These are phyloP conservation scores for Sonneratia caseolaris DNA, from an alignment of 345 rosid species.

Conservation along the genomic window DNA sequence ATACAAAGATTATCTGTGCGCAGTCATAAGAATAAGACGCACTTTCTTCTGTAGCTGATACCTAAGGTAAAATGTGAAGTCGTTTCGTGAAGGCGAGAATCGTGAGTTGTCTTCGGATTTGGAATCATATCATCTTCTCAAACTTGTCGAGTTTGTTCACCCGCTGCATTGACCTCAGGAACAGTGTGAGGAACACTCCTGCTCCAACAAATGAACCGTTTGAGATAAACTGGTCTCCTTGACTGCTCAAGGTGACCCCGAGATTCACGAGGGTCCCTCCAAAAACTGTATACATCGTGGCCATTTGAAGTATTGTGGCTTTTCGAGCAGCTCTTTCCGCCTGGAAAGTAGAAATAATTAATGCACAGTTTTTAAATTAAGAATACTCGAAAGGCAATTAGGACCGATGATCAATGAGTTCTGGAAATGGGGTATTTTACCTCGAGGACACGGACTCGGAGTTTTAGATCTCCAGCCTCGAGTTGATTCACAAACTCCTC, in stretches of 20 bases:
- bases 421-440: constrained; percentile 20
- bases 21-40: background rate
- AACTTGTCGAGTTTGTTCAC: constrained; percentile 73
- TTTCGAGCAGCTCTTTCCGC: constrained; percentile 87
- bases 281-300: constrained; percentile 70
- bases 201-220: constrained; percentile 76
- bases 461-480: constrained; percentile 85
- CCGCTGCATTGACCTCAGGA: constrained; percentile 71
- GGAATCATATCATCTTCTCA: constrained; percentile 78
- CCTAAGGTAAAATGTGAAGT: background rate
- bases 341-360: constrained; percentile 23
- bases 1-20: background rate
- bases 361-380: background rate
- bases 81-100: background rate
- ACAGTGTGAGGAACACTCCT: constrained; percentile 57
- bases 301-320: constrained; percentile 86
- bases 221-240: constrained; percentile 58
- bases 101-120: too few relatives aligned
- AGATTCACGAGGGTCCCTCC: constrained; percentile 79
- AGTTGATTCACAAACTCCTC: constrained; percentile 86
- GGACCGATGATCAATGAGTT: background rate
- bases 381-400: background rate
- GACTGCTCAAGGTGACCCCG: constrained; percentile 58
- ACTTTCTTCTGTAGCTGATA: background rate
- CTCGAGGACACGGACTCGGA: constrained; percentile 92